Conservation (phyloP, 2,329 filamentous ascomycete species). For the Claviceps digitariae region DNA sequence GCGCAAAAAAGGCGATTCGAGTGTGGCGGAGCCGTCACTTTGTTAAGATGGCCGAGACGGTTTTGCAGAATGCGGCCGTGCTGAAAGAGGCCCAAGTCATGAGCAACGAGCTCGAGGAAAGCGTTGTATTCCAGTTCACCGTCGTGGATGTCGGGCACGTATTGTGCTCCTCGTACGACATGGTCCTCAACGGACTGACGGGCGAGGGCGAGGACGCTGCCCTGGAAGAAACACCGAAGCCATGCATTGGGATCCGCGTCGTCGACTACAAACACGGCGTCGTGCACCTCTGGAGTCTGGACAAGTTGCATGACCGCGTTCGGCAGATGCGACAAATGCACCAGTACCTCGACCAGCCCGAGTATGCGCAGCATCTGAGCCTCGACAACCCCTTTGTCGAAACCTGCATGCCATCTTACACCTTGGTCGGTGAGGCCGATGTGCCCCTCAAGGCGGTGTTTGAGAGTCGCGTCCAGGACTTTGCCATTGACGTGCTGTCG, state of each 20-base stretch:
- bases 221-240: constrained; percentile 70
- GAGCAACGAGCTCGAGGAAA: constrained; percentile 91
- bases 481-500: constrained; percentile 77
- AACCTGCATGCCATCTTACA: constrained; percentile 80
- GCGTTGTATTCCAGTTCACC: constrained; percentile 87
- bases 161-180: constrained; percentile 87
- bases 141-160: constrained; percentile 81
- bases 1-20: constrained; percentile 51
- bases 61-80: constrained; percentile 74
- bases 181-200: constrained; percentile 82
- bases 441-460: constrained; percentile 89
- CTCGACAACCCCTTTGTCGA: constrained; percentile 90
- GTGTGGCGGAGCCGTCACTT: constrained; percentile 79
- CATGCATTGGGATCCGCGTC: constrained; percentile 79
- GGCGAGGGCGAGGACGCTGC: constrained; percentile 72
- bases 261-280: constrained; percentile 81
- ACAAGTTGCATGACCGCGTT: constrained; percentile 79
- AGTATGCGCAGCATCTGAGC: constrained; percentile 86
- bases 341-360: constrained; percentile 88
- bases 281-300: constrained; percentile 85
- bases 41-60: constrained; percentile 84
- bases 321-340: constrained; percentile 93
- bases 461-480: constrained; percentile 87
- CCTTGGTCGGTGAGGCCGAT: constrained; percentile 82
- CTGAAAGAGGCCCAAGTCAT: constrained; percentile 96